phyloP scores from a whole-genome alignment of 2,329 filamentous ascomycete genomes.

The Chrysoporthe cubensis region DNA sequence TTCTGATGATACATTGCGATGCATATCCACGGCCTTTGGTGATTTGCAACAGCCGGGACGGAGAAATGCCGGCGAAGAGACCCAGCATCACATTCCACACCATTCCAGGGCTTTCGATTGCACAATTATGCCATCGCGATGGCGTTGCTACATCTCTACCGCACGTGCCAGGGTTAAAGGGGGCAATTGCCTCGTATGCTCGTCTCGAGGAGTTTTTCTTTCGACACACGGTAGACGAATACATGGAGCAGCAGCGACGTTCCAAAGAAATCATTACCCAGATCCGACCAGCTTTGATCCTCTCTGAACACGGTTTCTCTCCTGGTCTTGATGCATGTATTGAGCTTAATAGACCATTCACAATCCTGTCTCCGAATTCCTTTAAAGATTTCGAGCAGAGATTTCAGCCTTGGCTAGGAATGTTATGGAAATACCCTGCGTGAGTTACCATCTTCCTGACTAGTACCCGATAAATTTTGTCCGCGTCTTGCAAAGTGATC shows the following conservation, averaged over 20 bases:
- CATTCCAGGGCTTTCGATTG: slow-evolving; percentile 14
- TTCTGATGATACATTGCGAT: slow-evolving; percentile 1
- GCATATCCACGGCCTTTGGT: slow-evolving; percentile 12
- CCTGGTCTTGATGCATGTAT: slow-evolving; percentile 13
- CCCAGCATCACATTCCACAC: slow-evolving; percentile 20
- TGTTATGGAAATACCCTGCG: slow-evolving; percentile 19
- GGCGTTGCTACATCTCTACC: slow-evolving; percentile 2
- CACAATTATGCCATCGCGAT: slow-evolving; percentile 14
- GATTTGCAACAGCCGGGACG: neutral
- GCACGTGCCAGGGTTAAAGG: slow-evolving; percentile 16
- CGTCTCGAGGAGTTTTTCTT: slow-evolving; percentile 17
- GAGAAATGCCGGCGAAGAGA: neutral
- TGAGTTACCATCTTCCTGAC: neutral
- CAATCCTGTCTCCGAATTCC: slow-evolving; percentile 16
- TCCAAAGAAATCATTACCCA: slow-evolving; percentile 7
- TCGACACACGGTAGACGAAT: slow-evolving; percentile 11
- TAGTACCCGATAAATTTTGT: neutral
- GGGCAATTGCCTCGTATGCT: slow-evolving; percentile 7
- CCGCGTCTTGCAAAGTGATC: neutral
- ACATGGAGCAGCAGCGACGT: slow-evolving; percentile 13
- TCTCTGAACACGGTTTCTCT: slow-evolving; percentile 13
- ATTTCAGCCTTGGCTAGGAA: slow-evolving; percentile 10
- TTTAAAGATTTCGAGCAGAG: slow-evolving; percentile 20
- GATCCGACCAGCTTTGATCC: slow-evolving; percentile 4
- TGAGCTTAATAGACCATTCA: slow-evolving; percentile 1